These are phyloP conservation scores for Hypoxylon sp. DNA, from an alignment of 2,329 filamentous ascomycete genomes.

Conservation along the genomic window DNA sequence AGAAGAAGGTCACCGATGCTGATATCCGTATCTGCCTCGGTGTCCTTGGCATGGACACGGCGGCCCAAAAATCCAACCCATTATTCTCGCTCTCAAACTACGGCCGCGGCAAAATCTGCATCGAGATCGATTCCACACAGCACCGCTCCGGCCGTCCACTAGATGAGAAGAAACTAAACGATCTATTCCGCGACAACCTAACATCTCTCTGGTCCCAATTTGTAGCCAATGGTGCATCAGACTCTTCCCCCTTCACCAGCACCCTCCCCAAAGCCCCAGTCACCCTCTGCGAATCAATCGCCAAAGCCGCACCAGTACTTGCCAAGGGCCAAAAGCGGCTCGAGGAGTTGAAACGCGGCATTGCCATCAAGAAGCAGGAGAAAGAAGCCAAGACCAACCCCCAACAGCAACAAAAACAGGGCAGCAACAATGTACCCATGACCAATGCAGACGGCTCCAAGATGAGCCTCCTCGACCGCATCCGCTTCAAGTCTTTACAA, in stretches of 20 bases:
- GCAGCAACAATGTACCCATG: slow-evolving; percentile 49
- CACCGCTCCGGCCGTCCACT: slow-evolving; percentile 58
- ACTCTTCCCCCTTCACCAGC: slow-evolving; percentile 65
- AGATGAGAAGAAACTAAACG: slow-evolving; percentile 67
- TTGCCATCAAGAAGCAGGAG: slow-evolving; percentile 67
- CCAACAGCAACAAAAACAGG: slow-evolving; percentile 44
- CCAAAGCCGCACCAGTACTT: slow-evolving; percentile 69
- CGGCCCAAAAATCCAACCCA: slow-evolving; percentile 49
- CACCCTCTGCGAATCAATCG: slow-evolving; percentile 64
- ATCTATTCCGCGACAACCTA: slow-evolving; percentile 68
- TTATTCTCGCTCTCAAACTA: slow-evolving; percentile 58
- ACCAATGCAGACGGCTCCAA: slow-evolving; percentile 64
- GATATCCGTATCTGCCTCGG: slow-evolving; percentile 78
- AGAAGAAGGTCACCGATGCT: slow-evolving; percentile 73
- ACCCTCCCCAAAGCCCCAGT: slow-evolving; percentile 70
- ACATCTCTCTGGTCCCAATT: slow-evolving; percentile 60
- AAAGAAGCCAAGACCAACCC: slow-evolving; percentile 54
- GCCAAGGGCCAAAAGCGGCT: slow-evolving; percentile 78
- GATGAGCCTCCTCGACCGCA: slow-evolving; percentile 81
- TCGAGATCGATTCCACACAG: slow-evolving; percentile 66
- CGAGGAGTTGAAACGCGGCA: slow-evolving; percentile 75
- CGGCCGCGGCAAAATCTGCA: slow-evolving; percentile 65
- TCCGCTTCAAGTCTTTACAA: slow-evolving; percentile 78
- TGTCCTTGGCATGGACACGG: slow-evolving; percentile 62
- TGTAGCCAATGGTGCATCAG: slow-evolving; percentile 50